phyloP scores from a whole-genome alignment of 805 yeast genomes.

The Starmera dryadoides region DNA sequence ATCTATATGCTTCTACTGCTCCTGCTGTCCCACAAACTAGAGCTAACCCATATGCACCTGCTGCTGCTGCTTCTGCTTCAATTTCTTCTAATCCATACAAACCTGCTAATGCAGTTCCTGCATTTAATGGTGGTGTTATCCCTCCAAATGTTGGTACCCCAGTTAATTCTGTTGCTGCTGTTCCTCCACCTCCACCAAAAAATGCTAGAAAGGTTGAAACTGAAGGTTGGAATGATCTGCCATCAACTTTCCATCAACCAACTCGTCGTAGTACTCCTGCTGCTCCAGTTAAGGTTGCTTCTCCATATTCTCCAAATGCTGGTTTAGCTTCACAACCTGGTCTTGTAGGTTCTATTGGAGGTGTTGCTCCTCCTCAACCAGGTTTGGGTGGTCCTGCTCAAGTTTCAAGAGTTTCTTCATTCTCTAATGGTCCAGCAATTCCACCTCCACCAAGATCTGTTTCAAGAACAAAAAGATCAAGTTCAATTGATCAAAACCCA shows the following conservation, averaged over 20 bases:
- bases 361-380: no score
- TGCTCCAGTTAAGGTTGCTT: constrained; percentile 24
- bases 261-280: constrained; percentile 35
- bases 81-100: constrained; percentile 26
- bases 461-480: constrained; percentile 18
- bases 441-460: constrained; percentile 29
- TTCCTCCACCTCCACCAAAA: constrained; percentile 20
- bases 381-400: constrained; percentile 10
- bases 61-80: constrained; percentile 17
- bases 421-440: constrained; percentile 15
- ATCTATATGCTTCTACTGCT: constrained; percentile 12
- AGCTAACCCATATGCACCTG: constrained; percentile 19
- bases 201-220: constrained; percentile 33
- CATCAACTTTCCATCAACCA: constrained; percentile 37
- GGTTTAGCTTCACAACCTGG: no score
- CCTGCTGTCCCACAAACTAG: constrained; percentile 17
- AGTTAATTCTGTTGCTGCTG: constrained; percentile 1
- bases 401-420: constrained; percentile 15
- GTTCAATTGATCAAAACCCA: constrained; percentile 6
- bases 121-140: constrained; percentile 1
- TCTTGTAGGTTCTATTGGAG: no score
- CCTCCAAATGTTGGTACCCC: constrained; percentile 6
- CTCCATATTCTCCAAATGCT: constrained; percentile 10
- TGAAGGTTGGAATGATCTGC: constrained; percentile 71
- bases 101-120: constrained; percentile 9